Conservation (phyloP, 2,329 filamentous ascomycete genomes). For the Fusarium tanahbumbuense region DNA sequence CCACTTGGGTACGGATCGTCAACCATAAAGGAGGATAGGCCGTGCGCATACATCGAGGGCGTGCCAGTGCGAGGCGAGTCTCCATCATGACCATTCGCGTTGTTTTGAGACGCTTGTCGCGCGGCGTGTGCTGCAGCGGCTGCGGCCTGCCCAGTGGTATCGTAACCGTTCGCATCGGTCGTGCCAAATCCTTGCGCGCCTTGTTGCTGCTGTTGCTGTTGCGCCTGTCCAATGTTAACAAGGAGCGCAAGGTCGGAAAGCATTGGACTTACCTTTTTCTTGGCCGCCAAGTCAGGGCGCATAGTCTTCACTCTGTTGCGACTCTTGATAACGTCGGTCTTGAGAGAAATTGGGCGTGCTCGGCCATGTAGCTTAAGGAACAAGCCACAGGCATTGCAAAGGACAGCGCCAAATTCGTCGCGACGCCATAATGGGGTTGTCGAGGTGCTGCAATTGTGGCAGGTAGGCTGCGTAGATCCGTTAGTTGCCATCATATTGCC, state of each 20-base stretch:
- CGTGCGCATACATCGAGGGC: slow-evolving; percentile 78
- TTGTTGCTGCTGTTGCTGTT: slow-evolving; percentile 52
- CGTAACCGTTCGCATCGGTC: slow-evolving; percentile 69
- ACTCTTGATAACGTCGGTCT: slow-evolving; percentile 99
- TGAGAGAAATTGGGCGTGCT: slow-evolving; percentile 92
- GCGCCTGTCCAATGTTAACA: slow-evolving; percentile 31
- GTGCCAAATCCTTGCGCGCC: slow-evolving; percentile 56
- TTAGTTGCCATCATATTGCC: slow-evolving; percentile 65
- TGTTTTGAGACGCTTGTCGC: slow-evolving; percentile 76
- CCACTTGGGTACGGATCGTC: slow-evolving; percentile 74
- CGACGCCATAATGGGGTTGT: slow-evolving; percentile 97
- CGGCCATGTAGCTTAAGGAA: slow-evolving; percentile 97
- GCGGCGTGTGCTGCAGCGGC: slow-evolving; percentile 66
- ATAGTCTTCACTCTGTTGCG: slow-evolving; percentile 96
- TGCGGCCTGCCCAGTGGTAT: slow-evolving; percentile 59
- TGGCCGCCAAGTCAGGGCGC: slow-evolving; percentile 80
- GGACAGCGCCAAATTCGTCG: slow-evolving; percentile 93
- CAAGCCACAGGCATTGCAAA: slow-evolving; percentile 98
- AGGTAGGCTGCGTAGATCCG: slow-evolving; percentile 85
- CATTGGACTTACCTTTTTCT: slow-evolving; percentile 75
- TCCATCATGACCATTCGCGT: slow-evolving; percentile 79
- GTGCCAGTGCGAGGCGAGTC: slow-evolving; percentile 85
- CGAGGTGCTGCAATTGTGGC: slow-evolving; percentile 95
- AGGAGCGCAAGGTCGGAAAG: neutral
- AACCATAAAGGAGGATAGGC: slow-evolving; percentile 83